Evolutionary conservation across 495 filamentous ascomycete species (phyloP), one percentile per base, ranked within the genome.

Genomic region (Penicillium fimorum): DNA sequence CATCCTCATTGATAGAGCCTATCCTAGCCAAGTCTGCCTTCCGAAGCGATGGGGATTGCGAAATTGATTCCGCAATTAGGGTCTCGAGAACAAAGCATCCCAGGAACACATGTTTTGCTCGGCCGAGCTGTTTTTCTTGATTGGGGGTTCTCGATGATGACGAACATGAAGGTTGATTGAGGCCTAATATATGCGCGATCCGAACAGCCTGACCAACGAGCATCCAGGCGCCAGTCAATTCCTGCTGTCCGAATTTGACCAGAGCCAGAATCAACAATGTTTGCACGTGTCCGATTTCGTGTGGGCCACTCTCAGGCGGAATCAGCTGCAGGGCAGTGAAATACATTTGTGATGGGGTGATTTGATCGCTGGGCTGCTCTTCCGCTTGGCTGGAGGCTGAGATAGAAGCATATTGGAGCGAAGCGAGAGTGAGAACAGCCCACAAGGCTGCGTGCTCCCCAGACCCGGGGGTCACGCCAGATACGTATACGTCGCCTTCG

Each of bases 11-110:
- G 5, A 85, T 64, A 7, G 68, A 62, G 0, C 76, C 72, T 30
- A 82, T 61, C 22, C 64, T 62, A 10, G 65, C 61, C 33, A 85
- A 52, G 54, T 84, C 79, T 33, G 74, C 70, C 15, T 70, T 67
- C 29, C 70, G 71, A 5, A 90, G 60, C 43, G 82, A 81, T 9
- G 84, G 80, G 18, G 76, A 70, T 45, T 75, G 72, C 6, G 70
- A 71, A 4, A 79, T 73, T 44, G 80, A 76, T 33, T 79, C 67
- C 2, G 86, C 80, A 41, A 88, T 71, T 7, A 87, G 57, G 3
- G 80, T 86, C 53, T 90, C 87, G 0, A 90, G 66, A 1, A 87
- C 66, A 61, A 87, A 86, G 57, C 86, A 88, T 6, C 81, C 84
- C 22, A 84, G 61, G 53, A 83, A 80, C 0, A 79, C 79, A 65